Percentiles rank a stretch among this genome's conserved stretches.
These are phyloP conservation scores for Phellinidium pouzarii DNA, from an alignment of 1,284 basidiomycete species.

Conservation along the genomic window DNA sequence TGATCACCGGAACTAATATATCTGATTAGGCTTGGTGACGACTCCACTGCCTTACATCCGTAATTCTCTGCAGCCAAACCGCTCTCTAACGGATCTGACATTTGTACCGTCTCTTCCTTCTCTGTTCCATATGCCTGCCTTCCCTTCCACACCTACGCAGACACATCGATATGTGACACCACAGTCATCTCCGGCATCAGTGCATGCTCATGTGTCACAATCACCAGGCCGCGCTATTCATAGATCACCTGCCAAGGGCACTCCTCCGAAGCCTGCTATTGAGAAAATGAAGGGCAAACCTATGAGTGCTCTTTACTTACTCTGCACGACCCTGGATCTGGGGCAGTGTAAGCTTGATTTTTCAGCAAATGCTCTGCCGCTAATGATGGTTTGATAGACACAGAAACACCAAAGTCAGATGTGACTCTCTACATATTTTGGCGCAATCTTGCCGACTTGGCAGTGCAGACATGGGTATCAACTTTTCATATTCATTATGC, in stretches of 20 bases:
- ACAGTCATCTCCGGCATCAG: conserved; percentile 13
- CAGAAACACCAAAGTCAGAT: conserved; percentile 43
- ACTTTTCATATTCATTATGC: conserved; percentile 24
- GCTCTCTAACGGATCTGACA: conserved; percentile 36
- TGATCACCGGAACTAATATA: too few relatives aligned
- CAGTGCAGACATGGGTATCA: conserved; percentile 16
- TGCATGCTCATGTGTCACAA: conserved; percentile 10
- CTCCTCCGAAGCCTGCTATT: conserved; percentile 11
- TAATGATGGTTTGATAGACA: conserved; percentile 30
- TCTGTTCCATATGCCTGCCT: conserved; percentile 17
- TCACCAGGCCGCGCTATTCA: conserved; percentile 21
- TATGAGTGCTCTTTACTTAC: conserved; percentile 36
- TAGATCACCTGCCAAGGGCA: conserved; percentile 9
- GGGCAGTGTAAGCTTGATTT: conserved; percentile 46
- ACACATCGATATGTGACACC: conserved; percentile 21
- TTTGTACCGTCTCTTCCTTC: conserved; percentile 39
- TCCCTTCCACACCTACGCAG: conserved; percentile 28
- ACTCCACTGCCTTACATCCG: conserved; percentile 41
- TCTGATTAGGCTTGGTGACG: conserved; percentile 34
- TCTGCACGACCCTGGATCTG: conserved; percentile 49
- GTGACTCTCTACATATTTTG: conserved; percentile 36
- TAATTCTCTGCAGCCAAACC: conserved; percentile 26
- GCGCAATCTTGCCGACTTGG: conserved; percentile 22
- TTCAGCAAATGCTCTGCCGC: conserved; percentile 7
- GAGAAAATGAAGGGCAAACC: conserved; percentile 17